Base-by-base conservation (phyloP, 371 early-diverging fungal species). In the Haplosporangium sp. region DNA sequence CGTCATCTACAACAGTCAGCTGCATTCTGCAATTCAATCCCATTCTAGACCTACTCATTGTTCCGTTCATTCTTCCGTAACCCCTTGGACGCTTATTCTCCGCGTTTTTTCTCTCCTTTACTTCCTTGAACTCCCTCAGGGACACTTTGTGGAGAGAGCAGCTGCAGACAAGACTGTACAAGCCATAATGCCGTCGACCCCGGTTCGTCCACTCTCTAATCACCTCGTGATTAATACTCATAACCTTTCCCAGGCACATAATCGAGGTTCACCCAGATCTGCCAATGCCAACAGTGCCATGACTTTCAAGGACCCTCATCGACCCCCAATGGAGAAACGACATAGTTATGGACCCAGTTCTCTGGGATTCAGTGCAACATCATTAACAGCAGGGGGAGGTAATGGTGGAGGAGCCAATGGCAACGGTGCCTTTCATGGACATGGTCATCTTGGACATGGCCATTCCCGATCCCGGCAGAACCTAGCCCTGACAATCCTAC, bases 211-310 rank as follows among this genome's bases (percentile, higher is more conserved):
- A 1, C 69, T 79, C 51, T 64, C 80, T 23, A 68, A 72, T 29
- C 72, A 79, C 46, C 66, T 79, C 40, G 68, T 79, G 61, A 79
- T 79, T 56, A 79, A 73, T 66, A 79, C 80, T 42, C 80, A 79
- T 36, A 73, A 73, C 47, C 73, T 79, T 45, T 73, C 69, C 18
- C 73, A 73, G 55, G 73, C 80, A 2, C 80, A 79, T 41, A 72
- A 79, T 41, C 65, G 80, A 52, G 73, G 80, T 2, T 79, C 80
- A 3, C 80, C 80, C 37, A 50, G 80, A 60, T 72, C 73, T 8
- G 80, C 80, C 51, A 65, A 52, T 47, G 68, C 71, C 59, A 66
- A 46, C 42, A 48, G 50, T n/a, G 60, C 67, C 41, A 13, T 64
- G 63, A 1, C 57, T 36, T 60, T 77, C 50, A 77, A 77, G 55